Evolutionary conservation across 75 land plant species (phyloP), one percentile per base, ranked within the genome.

Genomic region (Picea sitchensis): DNA sequence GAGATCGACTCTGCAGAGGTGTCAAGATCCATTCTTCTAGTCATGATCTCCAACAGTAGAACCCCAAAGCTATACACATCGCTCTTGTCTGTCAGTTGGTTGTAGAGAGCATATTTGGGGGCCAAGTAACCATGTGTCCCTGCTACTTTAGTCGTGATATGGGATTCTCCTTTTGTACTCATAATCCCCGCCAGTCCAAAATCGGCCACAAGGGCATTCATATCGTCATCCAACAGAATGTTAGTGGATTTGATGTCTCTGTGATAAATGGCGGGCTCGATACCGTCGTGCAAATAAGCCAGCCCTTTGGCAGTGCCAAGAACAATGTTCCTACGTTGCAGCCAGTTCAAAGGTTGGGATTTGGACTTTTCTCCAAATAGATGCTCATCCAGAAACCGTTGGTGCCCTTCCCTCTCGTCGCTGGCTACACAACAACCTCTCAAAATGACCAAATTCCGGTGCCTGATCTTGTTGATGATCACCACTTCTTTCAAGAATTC

Each of bases 31-130:
- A 47, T 59, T 54, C 87, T 41, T 4, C 85, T 81, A 32, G 85
- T 85, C 86, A 85, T 73, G 20, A 85, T 86, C 86, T 83, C 87
- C 8, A 85, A 30, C 54, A 85, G 26, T 18, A 85, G 59, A 7
- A 85, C 75, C 0, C 87, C 87, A 65, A 85, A 85, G 75, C 87
- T 85, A 72, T 85, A 85, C 18, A 85, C 87, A 15, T 85, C 87
- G 21, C 79, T 74, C 58, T 83, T 83, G 3, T 85, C 87, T 2
- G 85, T 85, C 14, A 83, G 79, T 30, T 85, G 87, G 36, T 85
- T 85, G 47, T 85, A 85, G 14, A 85, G 78, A 12, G 87, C 87
- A 76, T 83, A 85, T 56, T 85, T 85, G 1, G 82, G 83, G 3
- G 87, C 87, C 38, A 85, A 26, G 51, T 85, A 85, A 44, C 84